Evolutionary conservation across 2,329 filamentous ascomycete species (phyloP), one percentile per base, ranked within the genome.

Genomic region (Fusarium sp.): DNA sequence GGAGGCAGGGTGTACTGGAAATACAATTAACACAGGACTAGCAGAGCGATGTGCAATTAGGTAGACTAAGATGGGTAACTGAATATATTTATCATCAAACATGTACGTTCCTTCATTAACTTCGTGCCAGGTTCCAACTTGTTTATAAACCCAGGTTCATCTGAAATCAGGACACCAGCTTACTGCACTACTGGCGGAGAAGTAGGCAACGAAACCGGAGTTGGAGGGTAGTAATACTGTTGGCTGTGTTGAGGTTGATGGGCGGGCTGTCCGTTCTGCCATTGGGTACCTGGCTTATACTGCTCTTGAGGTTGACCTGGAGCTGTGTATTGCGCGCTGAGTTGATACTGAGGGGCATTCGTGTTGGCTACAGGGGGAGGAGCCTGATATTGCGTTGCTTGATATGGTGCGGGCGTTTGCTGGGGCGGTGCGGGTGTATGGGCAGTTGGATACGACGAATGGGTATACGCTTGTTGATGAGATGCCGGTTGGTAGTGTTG

Each of bases 401-500:
- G 72, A 3, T 66, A 60, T 18, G 70, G 61, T 18, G 52, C 57
- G 0, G 59, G 50, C 6, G 67, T 52, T 16, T 52, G 64, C 2
- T 66, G 67, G 2, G 57, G n/a, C 2, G 13, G 6, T 1, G 52
- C 11, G 23, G 61, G 23, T 14, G 41, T 9, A 2, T 6, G 23
- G 0, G 5, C 0, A 1, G 34, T 13, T 3, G 10, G 0, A 1
- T 41, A 23, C 3, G 7, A 2, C 1, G 60, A 14, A 1, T 54
- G 25, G 0, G 32, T 14, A 13, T 74, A 39, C 1, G 20, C 6
- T 11, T 63, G 60, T 2, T 64, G 30, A 3, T 72, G 64, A 4
- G 54, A 52, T n/a, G 60, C 35, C 2, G 70, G 50, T 1, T 57
- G 50, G 5, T 66, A 74, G 9, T 76, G 48, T n/a, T 76, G 75